Evolutionary conservation across 352 stramenopile genomes (phyloP), one percentile per base, ranked within the genome.

Genomic region (Phytophthora colocasiae): DNA sequence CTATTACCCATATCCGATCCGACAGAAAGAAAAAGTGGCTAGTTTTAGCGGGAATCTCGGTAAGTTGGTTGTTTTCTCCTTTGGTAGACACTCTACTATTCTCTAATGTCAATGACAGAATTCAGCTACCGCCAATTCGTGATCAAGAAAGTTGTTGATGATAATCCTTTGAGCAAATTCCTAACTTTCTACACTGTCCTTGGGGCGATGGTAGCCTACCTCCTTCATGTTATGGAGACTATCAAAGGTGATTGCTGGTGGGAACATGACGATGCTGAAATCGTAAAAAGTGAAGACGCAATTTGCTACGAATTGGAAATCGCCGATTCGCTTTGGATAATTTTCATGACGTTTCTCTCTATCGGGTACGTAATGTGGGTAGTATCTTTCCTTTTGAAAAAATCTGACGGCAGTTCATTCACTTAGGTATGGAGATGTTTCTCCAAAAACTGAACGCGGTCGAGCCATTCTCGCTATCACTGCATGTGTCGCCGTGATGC

Each of bases 131-230:
- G 69, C 7, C 66, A 84, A 43, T 92, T 92, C 26, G 83, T 90
- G 46, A 70, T 92, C 52, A 92, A 90, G 58, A 92, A 90, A 56
- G 81, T 90, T 11, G 62, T 92, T 29, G 79, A 90, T 22, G 81
- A 92, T 29, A 65, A 52, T 10, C 79, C 80, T 10, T 34, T 90
- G 10, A 63, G 34, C 12, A 90, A 92, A 46, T 66, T 89, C 24
- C 3, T 49, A 6, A 56, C 71, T 2, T 52, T 85, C 17, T 66
- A 70, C 39, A 40, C 49, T 0, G 1, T 71, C 11, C 39, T 77
- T 19, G 34, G 84, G 9, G 58, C 55, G 1, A 49, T 72, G 17
- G 60, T 70, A 29, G 68, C 83, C 14, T 90, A 85, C 29, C 14
- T 89, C 2, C 8, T 92, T 4, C 70, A 79, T 27, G 58, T 83